Conservation (phyloP, 2,329 filamentous ascomycete genomes). For the Epicoccum nigrum region DNA sequence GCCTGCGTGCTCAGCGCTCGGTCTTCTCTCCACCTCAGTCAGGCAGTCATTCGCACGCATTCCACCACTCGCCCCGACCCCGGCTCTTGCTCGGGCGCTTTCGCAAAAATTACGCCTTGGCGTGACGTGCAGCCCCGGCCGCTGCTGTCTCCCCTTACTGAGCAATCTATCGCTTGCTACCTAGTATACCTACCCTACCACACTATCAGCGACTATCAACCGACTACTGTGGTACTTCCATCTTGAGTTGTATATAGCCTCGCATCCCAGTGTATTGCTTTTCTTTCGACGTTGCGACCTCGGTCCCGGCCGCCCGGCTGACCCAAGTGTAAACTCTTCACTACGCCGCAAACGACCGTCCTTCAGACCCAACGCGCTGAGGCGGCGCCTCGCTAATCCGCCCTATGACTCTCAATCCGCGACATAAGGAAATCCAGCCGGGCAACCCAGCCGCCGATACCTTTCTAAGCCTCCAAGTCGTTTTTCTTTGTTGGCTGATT, state of each 20-base stretch:
- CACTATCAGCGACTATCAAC: too few relatives aligned
- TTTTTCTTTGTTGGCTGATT: constrained; percentile 16
- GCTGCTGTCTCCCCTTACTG: constrained; percentile 18
- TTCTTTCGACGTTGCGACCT: constrained; percentile 3
- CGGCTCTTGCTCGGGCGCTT: constrained; percentile 18
- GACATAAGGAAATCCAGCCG: constrained; percentile 27
- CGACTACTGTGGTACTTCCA: background rate
- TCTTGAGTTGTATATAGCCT: constrained; percentile 8
- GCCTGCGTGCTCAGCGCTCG: constrained; percentile 16
- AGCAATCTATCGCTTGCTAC: background rate
- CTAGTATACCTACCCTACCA: too few relatives aligned
- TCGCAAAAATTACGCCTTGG: constrained; percentile 18
- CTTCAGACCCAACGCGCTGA: constrained; percentile 14
- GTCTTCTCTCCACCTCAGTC: constrained; percentile 12
- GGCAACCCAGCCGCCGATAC: too few relatives aligned
- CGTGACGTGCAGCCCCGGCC: background rate
- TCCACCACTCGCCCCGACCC: constrained; percentile 19
- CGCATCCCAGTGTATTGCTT: background rate
- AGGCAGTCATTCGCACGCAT: constrained; percentile 11
- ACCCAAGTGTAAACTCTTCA: constrained; percentile 5
- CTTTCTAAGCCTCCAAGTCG: constrained; percentile 11
- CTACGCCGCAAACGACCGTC: constrained; percentile 28
- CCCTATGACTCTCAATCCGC: constrained; percentile 24
- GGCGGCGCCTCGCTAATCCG: constrained; percentile 23
- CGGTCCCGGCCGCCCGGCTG: constrained; percentile 12